Evolutionary conservation across 1,284 basidiomycete genomes (phyloP).

Genomic region (Megacollybia platyphylla): DNA sequence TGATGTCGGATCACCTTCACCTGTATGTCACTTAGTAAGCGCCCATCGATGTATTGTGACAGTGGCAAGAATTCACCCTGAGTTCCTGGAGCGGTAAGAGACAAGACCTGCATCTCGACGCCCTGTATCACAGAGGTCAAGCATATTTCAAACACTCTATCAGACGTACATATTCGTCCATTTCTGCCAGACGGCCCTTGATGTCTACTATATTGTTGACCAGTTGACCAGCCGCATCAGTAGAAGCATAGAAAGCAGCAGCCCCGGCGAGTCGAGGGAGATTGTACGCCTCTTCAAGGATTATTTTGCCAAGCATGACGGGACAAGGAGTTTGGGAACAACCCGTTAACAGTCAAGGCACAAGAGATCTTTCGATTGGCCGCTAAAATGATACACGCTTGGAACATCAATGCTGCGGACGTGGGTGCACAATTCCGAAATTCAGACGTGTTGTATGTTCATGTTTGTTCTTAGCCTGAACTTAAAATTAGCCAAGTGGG

Average conservation of each 20-base stretch:
- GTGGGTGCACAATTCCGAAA: too few relatives aligned
- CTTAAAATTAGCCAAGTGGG: too few relatives aligned
- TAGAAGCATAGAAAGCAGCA: neutral
- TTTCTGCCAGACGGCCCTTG: neutral
- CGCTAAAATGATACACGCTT: too few relatives aligned
- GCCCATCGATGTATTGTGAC: too few relatives aligned
- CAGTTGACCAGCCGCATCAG: neutral
- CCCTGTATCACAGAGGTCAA: slow-evolving; percentile 4
- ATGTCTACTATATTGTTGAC: neutral
- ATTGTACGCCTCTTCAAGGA: slow-evolving; percentile 10
- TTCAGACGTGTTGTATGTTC: too few relatives aligned
- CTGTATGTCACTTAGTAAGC: neutral
- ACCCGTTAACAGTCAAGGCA: too few relatives aligned
- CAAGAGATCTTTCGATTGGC: too few relatives aligned
- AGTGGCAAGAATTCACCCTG: slow-evolving; percentile 3
- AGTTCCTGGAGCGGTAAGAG: slow-evolving; percentile 8
- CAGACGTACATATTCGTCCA: neutral
- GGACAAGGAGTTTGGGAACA: too few relatives aligned
- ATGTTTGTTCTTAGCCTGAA: too few relatives aligned
- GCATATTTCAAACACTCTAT: neutral
- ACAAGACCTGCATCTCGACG: slow-evolving; percentile 10
- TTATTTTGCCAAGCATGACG: slow-evolving; percentile 10
- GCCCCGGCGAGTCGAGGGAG: slow-evolving; percentile 5
- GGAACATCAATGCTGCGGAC: too few relatives aligned
- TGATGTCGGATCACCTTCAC: slow-evolving; percentile 5